phyloP scores from a whole-genome alignment of 805 yeast species.

The Saccharomyces kudriavzevii region DNA sequence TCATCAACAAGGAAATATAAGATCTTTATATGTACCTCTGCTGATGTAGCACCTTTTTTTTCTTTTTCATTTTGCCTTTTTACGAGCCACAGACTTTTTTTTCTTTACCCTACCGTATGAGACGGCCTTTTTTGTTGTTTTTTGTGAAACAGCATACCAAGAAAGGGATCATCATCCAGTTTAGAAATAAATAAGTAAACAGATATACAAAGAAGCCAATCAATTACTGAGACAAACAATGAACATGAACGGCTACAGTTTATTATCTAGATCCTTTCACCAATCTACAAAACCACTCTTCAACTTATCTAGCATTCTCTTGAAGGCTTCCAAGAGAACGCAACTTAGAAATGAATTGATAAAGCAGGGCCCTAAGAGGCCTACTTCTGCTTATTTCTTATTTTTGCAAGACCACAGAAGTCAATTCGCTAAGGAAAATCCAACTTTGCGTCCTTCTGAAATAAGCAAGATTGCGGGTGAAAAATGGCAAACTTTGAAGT shows the following conservation, averaged over 20 bases:
- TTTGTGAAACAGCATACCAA: not conserved
- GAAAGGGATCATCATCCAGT: not conserved
- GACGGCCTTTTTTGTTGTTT: not conserved
- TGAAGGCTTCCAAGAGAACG: slow-evolving; percentile 10
- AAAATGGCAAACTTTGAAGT: slow-evolving; percentile 71
- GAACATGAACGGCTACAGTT: slow-evolving; percentile 4
- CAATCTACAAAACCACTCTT: not conserved
- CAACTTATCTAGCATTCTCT: slow-evolving; percentile 2
- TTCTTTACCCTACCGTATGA: not conserved
- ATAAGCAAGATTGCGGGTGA: slow-evolving; percentile 62
- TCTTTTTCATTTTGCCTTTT: not conserved
- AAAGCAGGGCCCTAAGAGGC: slow-evolving; percentile 22
- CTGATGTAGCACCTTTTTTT: not conserved
- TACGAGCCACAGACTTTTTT: not conserved
- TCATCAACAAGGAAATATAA: not conserved
- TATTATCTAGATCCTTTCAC: slow-evolving; percentile 7
- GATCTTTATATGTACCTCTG: not conserved
- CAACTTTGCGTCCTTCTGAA: slow-evolving; percentile 20
- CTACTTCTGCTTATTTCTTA: slow-evolving; percentile 22
- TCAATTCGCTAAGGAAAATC: slow-evolving; percentile 12
- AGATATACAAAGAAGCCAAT: not conserved
- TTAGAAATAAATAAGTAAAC: not conserved
- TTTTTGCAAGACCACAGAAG: slow-evolving; percentile 14
- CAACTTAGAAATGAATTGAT: slow-evolving; percentile 11
- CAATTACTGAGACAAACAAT: not conserved